Evolutionary conservation across 768 basidiomycete species (phyloP), one percentile per base, ranked within the genome.

Genomic region (Cyathus striatus): DNA sequence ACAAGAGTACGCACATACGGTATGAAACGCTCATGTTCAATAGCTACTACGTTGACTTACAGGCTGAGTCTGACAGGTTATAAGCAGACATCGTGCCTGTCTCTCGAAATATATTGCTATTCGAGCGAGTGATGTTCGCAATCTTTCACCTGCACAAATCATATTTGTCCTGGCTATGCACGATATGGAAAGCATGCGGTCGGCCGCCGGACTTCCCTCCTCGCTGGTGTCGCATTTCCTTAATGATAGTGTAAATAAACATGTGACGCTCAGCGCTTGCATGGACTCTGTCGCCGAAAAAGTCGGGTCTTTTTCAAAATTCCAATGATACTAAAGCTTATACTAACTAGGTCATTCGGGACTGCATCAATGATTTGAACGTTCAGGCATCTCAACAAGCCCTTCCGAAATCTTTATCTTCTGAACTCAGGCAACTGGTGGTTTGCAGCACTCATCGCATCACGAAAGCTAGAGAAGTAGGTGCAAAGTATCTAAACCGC

Each of bases 201-300:
- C 91, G 32, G 78, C 83, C 13, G 72, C 78, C 2, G 90, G 91
- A 3, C 65, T 83, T 17, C 84, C 92, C 0, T 89, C 91, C 1
- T 86, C 88, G 2, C 61, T 98, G 14, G 79, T 89, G 22, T 75
- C 81, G 23, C 97, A 95, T 63, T 96, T 96, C 60, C 74, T 81
- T 51, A 95, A 97, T 56, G 79, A 83, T 40, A 86, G 84, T 40
- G 64, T 97, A 44, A 95, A 95, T 59, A 73, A 71, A 27, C 81
- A 86, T 51, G 63, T 66, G 1, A 72, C 73, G 0, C 67, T 98
- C 10, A 77, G 76, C 45, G 67, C 71, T 2, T 89, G 88, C 53
- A 89, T 97, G 81, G 90, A 91, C 42, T 75, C 85, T 18, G 77
- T 95, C 38, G 88, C 89, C 5, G 86, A 91, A 52, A 92, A 88